phyloP scores from a whole-genome alignment of 2,329 filamentous ascomycete species.

The Atkinsonella texensis region DNA sequence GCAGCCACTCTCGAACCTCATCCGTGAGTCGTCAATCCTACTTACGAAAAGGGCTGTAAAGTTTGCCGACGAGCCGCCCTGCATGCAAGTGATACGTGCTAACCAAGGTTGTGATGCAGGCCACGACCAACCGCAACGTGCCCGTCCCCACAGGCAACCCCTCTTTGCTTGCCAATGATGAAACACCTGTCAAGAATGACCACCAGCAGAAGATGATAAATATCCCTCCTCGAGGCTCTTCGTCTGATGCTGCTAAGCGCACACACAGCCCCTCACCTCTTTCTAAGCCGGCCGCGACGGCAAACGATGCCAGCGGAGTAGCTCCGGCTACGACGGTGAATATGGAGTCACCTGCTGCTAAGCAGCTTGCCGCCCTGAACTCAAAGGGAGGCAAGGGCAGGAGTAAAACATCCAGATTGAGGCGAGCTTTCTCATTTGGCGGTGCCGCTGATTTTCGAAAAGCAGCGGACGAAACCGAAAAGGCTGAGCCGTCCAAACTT shows the following conservation, averaged over 20 bases:
- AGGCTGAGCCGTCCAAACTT: constrained; percentile 36
- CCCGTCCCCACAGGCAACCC: constrained; percentile 41
- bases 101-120: constrained; percentile 38
- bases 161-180: constrained; percentile 36
- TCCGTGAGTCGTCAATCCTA: constrained; percentile 44
- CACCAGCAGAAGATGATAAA: constrained; percentile 41
- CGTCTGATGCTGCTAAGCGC: constrained; percentile 55
- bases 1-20: constrained; percentile 46
- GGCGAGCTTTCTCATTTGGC: constrained; percentile 91
- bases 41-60: neutral
- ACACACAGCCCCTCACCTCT: constrained; percentile 58
- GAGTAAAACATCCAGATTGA: constrained; percentile 74
- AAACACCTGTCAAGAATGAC: constrained; percentile 37
- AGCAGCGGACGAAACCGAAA: constrained; percentile 39
- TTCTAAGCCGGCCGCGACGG: constrained; percentile 57
- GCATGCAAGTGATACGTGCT: constrained; percentile 28
- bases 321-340: constrained; percentile 25
- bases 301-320: constrained; percentile 34
- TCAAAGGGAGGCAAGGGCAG: constrained; percentile 68
- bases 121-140: constrained; percentile 42
- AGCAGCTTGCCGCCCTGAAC: constrained; percentile 77
- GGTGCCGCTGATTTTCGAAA: constrained; percentile 83
- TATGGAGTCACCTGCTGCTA: constrained; percentile 58
- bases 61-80: constrained; percentile 29
- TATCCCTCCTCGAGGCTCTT: constrained; percentile 50